phyloP scores from a whole-genome alignment of 352 stramenopile genomes.

The Albugo laibachii region DNA sequence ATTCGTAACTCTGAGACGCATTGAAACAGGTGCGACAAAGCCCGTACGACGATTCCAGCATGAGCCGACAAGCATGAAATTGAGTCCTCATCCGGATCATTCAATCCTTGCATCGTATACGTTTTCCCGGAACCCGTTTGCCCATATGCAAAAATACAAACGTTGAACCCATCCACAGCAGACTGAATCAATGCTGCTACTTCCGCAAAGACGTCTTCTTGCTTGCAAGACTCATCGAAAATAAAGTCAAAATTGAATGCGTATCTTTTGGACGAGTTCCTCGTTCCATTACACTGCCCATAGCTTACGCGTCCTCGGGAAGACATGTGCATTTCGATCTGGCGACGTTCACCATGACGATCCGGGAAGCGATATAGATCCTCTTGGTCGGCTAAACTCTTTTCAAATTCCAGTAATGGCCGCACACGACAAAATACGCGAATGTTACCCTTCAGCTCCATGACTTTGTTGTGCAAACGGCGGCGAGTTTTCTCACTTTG shows the following conservation, averaged over 20 bases:
- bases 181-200: conserved; percentile 88
- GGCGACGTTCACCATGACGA: conserved; percentile 29
- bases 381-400: conserved; percentile 14
- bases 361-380: conserved; percentile 68
- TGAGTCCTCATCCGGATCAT: conserved; percentile 11
- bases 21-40: conserved; percentile 60
- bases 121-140: conserved; percentile 77
- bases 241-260: conserved; percentile 96
- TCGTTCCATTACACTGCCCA: conserved; percentile 12
- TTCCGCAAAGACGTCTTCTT: conserved; percentile 95
- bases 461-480: conserved; percentile 81
- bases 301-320: conserved; percentile 53
- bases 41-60: conserved; percentile 63
- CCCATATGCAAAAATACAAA: conserved; percentile 90
- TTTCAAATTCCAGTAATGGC: conserved; percentile 66
- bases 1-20: conserved; percentile 31
- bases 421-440: conserved; percentile 89
- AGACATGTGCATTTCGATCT: conserved; percentile 51
- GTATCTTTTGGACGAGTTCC: conserved; percentile 59
- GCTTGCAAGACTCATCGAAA: conserved; percentile 82
- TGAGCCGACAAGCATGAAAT: conserved; percentile 24
- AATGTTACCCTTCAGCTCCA: conserved; percentile 95
- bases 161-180: conserved; percentile 89
- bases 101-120: conserved; percentile 69
- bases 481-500: conserved; percentile 47